These are phyloP conservation scores for Pythium biforme DNA, from an alignment of 352 stramenopile species.

Conservation along the genomic window DNA sequence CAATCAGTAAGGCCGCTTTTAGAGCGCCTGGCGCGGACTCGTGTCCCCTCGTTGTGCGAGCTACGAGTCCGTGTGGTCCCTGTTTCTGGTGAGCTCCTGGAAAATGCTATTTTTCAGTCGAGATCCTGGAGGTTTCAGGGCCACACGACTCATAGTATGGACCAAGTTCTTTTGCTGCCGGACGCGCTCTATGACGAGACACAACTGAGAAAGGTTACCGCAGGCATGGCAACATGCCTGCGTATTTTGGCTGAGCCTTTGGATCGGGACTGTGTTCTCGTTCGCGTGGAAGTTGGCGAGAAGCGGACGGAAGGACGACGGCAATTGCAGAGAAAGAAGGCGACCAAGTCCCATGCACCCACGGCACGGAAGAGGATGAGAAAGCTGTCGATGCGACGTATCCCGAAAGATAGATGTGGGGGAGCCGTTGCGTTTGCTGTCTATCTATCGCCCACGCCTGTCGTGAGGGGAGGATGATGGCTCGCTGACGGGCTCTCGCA, in stretches of 20 bases:
- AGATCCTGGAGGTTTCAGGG: background rate
- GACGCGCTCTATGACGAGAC: conserved; percentile 13
- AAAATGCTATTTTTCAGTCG: background rate
- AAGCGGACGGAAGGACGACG: background rate
- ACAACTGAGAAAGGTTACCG: conserved; percentile 19
- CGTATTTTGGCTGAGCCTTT: conserved; percentile 8
- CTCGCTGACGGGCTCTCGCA: background rate
- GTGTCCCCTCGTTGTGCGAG: background rate
- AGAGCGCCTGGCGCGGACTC: conserved; percentile 9
- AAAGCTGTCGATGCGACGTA: conserved; percentile 25
- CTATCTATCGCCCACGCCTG: background rate
- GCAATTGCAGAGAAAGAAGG: too few species aligned
- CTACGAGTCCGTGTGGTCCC: background rate
- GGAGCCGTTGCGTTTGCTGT: background rate
- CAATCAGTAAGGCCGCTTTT: conserved; percentile 38
- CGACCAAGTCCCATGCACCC: background rate
- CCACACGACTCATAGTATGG: background rate
- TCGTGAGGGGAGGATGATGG: background rate
- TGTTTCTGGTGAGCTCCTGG: conserved; percentile 6
- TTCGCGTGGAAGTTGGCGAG: conserved; percentile 1
- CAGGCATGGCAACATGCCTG: background rate
- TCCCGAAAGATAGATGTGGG: conserved; percentile 6
- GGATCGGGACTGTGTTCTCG: background rate
- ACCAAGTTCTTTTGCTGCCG: background rate
- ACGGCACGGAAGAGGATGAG: conserved; percentile 24